Percentiles rank a stretch among this genome's conserved stretches.
Conservation (phyloP, 306 rosid species). For the Rosa persica region DNA sequence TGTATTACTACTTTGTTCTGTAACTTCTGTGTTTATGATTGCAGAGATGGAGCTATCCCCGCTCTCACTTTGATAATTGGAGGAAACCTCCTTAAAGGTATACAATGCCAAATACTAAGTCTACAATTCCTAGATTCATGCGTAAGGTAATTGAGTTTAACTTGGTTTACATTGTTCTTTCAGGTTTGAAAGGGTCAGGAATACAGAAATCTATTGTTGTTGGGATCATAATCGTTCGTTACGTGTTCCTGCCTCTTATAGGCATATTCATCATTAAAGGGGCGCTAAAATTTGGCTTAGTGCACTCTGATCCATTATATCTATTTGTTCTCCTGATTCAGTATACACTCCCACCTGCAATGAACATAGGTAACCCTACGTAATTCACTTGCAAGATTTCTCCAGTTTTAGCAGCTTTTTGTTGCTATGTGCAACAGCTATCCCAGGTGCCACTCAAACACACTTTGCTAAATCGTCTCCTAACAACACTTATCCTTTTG, state of each 20-base stretch:
- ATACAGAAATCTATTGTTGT: slow-evolving; percentile 38
- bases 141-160: not conserved
- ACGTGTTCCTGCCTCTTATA: slow-evolving; percentile 50
- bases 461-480: not conserved
- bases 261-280: slow-evolving; percentile 59
- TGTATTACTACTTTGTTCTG: not conserved
- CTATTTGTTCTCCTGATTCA: slow-evolving; percentile 79
- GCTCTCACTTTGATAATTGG: slow-evolving; percentile 69
- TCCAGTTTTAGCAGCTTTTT: not conserved
- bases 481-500: not conserved
- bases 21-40: slow-evolving; percentile 11
- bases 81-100: slow-evolving; percentile 84
- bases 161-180: not conserved
- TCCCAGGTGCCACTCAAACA: not conserved
- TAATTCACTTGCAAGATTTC: too few species aligned
- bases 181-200: slow-evolving; percentile 65
- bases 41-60: slow-evolving; percentile 77
- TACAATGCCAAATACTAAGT: not conserved
- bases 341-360: slow-evolving; percentile 82
- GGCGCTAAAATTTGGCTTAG: slow-evolving; percentile 53
- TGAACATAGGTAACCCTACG: slow-evolving; percentile 52
- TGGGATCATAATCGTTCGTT: slow-evolving; percentile 59
- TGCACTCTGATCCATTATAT: slow-evolving; percentile 63
- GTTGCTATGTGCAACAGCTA: not conserved
- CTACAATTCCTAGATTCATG: not conserved